Conservation (phyloP, 1,139 yeast genomes). For the Sugiyamaella novakii region DNA sequence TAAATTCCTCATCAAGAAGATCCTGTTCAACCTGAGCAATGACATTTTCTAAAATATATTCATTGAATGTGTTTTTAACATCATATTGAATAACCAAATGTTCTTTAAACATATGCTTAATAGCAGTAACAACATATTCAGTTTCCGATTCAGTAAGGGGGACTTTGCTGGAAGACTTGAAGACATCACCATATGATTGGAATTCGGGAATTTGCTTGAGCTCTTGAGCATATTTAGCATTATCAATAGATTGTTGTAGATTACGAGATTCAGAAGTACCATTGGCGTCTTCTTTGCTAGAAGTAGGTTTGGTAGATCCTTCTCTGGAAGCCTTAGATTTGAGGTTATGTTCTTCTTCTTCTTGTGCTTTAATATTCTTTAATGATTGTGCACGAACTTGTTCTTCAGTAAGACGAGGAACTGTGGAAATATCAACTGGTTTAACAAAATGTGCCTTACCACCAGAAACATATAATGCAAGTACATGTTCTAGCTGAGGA, state of each 20-base stretch:
- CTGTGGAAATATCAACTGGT: slow-evolving; percentile 70
- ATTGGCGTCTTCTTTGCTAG: slow-evolving; percentile 42
- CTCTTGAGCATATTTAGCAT: slow-evolving; percentile 68
- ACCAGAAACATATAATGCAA: slow-evolving; percentile 70
- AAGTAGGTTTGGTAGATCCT: slow-evolving; percentile 6
- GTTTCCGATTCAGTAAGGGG: slow-evolving; percentile 90
- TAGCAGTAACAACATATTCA: slow-evolving; percentile 84
- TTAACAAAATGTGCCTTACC: slow-evolving; percentile 55
- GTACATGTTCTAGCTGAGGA: slow-evolving; percentile 72
- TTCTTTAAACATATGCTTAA: slow-evolving; percentile 76
- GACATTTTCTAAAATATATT: slow-evolving; percentile 75
- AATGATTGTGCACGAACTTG: slow-evolving; percentile 64
- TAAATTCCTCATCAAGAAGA: slow-evolving; percentile 66
- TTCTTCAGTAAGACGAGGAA: slow-evolving; percentile 65
- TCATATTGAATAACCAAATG: slow-evolving; percentile 85
- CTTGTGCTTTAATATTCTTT: slow-evolving; percentile 51
- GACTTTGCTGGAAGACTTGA: slow-evolving; percentile 68
- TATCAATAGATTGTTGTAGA: slow-evolving; percentile 40
- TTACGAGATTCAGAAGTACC: slow-evolving; percentile 46
- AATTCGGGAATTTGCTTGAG: slow-evolving; percentile 70
- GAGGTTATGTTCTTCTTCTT: slow-evolving; percentile 40
- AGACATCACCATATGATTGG: slow-evolving; percentile 67
- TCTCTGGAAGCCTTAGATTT: slow-evolving; percentile 7
- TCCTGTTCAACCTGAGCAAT: slow-evolving; percentile 64
- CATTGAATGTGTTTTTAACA: slow-evolving; percentile 81